Evolutionary conservation across 306 rosid species (phyloP), one percentile per base, ranked within the genome.

Genomic region (Prunus salicina): DNA sequence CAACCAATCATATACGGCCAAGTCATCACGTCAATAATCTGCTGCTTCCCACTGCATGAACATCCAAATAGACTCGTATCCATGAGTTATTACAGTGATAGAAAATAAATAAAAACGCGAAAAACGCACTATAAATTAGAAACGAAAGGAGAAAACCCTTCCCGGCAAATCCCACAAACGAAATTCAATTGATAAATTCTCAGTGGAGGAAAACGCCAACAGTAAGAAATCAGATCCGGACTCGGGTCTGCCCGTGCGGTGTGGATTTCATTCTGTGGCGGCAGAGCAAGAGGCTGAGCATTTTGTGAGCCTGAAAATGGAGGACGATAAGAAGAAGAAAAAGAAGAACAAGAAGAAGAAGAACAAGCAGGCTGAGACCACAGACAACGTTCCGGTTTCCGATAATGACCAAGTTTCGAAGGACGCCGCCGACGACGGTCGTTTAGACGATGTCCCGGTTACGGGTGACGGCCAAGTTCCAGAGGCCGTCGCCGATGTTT

Each of bases 321-420:
- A 88, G 82, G 92, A 85, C 34, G 91, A 80, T 20, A 88, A 83
- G 88, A 88, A 75, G 72, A 89, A 66, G 86, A 86, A 67, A 80
- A 89, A 63, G 74, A 91, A 73, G 70, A 88, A 79, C 67, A 86
- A 72, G 87, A 86, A 85, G 71, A 91, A 91, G 76, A 89, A 82
- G 76, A 83, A 81, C 65, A 91, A 91, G 81, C 91, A 83, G 65
- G 78, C 22, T 67, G 86, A 83, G 72, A 62, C 53, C 52, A 73
- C 62, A 34, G 91, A 85, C 16, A 80, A 66, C 69, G 84, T 71
- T 74, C 74, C 60, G 30, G 76, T 70, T 64, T 73, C 34, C n/a
- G 82, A 63, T 47, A 85, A 66, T 67, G 92, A 80, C 46, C 62
- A 79, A 6, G 72, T 79, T 51, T 66, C 69, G 43, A 66, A 49